Evolutionary conservation across 2,329 filamentous ascomycete genomes (phyloP).

Genomic region (Verticillium dahliae): DNA sequence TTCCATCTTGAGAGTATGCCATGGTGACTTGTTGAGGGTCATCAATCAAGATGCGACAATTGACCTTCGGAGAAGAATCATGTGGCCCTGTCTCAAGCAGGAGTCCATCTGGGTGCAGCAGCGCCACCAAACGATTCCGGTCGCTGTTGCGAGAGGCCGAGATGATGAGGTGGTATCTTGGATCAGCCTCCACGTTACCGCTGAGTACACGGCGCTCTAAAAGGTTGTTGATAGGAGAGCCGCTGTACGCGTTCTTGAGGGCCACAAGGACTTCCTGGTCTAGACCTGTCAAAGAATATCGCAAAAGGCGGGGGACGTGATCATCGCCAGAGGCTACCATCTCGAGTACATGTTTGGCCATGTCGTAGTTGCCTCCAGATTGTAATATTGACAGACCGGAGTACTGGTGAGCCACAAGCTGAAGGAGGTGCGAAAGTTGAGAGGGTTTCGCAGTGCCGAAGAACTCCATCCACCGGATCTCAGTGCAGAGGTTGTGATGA

Average conservation of each 20-base stretch:
- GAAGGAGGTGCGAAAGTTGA: conserved; percentile 19
- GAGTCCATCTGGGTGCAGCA: conserved; percentile 20
- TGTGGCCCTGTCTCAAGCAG: conserved; percentile 15
- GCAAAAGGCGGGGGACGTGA: conserved; percentile 24
- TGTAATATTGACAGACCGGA: conserved; percentile 32
- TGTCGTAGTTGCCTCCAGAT: conserved; percentile 19
- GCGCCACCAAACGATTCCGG: conserved; percentile 10
- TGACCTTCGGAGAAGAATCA: neutral
- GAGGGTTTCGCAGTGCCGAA: conserved; percentile 15
- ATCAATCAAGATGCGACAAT: neutral
- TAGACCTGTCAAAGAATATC: conserved; percentile 21
- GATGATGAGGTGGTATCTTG: conserved; percentile 27
- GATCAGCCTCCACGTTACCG: conserved; percentile 14
- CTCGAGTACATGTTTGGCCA: conserved; percentile 18
- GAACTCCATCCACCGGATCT: conserved; percentile 33
- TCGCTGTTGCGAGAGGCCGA: conserved; percentile 9
- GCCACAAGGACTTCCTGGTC: neutral
- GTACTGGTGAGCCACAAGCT: conserved; percentile 29
- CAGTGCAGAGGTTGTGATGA: conserved; percentile 40
- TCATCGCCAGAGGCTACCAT: conserved; percentile 13
- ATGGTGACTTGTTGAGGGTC: neutral
- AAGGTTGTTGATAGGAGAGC: conserved; percentile 13
- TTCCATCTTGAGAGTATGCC: neutral
- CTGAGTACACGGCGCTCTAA: conserved; percentile 19
- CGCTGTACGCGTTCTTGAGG: conserved; percentile 7